These are phyloP conservation scores for Anisodus acutangulus DNA, from an alignment of 257 asterid species.

Conservation along the genomic window DNA sequence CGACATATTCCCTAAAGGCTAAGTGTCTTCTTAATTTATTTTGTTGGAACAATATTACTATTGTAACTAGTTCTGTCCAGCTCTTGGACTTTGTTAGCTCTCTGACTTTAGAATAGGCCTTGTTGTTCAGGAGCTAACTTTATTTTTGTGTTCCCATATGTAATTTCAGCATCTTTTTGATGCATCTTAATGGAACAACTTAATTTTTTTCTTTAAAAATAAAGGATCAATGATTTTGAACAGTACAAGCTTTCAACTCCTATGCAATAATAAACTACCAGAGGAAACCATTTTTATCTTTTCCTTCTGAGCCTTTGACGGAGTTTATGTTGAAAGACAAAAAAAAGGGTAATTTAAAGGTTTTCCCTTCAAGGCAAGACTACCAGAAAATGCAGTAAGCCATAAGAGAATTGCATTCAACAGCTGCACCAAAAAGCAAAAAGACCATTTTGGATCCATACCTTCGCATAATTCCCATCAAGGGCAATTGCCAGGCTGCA, in stretches of 20 bases:
- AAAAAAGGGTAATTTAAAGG: slow-evolving; percentile 2
- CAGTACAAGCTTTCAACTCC: neutral
- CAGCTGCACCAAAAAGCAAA: neutral
- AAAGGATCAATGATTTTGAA: neutral
- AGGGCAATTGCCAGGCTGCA: slow-evolving; percentile 95
- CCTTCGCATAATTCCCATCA: slow-evolving; percentile 83
- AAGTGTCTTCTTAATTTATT: neutral
- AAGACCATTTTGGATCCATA: slow-evolving; percentile 39
- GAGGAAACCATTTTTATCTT: neutral
- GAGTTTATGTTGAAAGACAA: neutral
- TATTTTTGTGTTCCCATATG: slow-evolving; percentile 13
- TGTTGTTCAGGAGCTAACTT: neutral
- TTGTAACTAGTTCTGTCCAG: neutral
- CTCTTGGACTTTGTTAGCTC: neutral
- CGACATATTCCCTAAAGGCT: neutral
- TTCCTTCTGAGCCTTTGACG: neutral
- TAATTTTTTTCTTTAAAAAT: neutral
- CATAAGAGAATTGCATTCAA: slow-evolving; percentile 5
- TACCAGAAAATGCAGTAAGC: neutral
- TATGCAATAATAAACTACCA: neutral
- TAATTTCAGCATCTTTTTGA: neutral
- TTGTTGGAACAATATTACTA: neutral
- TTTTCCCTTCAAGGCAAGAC: slow-evolving; percentile 9
- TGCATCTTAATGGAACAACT: neutral
- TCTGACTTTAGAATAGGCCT: neutral